Evolutionary conservation across 1,284 basidiomycete species (phyloP).

Genomic region (Violaceomyces palustris): DNA sequence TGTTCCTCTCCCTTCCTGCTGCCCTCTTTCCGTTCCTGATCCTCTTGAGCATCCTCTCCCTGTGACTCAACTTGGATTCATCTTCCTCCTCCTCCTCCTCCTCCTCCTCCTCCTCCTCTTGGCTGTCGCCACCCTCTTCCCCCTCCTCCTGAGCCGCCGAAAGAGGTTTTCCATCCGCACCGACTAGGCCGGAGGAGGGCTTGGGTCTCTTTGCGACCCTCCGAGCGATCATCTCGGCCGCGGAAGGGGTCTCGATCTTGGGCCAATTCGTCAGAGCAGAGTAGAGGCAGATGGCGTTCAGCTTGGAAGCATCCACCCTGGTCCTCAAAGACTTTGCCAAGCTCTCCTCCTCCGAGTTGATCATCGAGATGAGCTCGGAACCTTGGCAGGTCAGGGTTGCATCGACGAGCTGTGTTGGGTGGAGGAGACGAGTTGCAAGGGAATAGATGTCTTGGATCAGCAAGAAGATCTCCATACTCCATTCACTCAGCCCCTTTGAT

Average conservation of each 20-base stretch:
- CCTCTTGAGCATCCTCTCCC: conserved; percentile 32
- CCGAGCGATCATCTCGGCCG: conserved; percentile 33
- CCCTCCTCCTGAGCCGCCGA: conserved; percentile 8
- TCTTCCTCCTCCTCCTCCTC: conserved; percentile 10
- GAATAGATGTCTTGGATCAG: too few species aligned
- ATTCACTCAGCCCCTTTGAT: too few species aligned
- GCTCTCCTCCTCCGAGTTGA: too few species aligned
- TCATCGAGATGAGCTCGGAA: too few species aligned
- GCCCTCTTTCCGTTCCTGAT: conserved; percentile 40
- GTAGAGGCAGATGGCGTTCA: conserved; percentile 32
- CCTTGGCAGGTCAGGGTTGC: too few species aligned
- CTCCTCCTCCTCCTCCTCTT: neutral
- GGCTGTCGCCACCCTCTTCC: conserved; percentile 7
- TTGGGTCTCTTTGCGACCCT: conserved; percentile 17
- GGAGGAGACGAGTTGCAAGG: too few species aligned
- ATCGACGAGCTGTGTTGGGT: too few species aligned
- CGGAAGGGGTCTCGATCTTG: conserved; percentile 31
- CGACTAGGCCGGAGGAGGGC: conserved; percentile 22
- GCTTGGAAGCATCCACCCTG: conserved; percentile 11
- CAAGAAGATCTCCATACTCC: too few species aligned
- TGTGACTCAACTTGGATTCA: too few species aligned
- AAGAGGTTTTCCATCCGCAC: conserved; percentile 1
- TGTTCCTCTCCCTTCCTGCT: conserved; percentile 33
- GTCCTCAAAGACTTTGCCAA: too few species aligned
- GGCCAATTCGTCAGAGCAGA: conserved; percentile 39